Base-by-base conservation (phyloP, 345 rosid genomes). In the Eutrema japonicum region DNA sequence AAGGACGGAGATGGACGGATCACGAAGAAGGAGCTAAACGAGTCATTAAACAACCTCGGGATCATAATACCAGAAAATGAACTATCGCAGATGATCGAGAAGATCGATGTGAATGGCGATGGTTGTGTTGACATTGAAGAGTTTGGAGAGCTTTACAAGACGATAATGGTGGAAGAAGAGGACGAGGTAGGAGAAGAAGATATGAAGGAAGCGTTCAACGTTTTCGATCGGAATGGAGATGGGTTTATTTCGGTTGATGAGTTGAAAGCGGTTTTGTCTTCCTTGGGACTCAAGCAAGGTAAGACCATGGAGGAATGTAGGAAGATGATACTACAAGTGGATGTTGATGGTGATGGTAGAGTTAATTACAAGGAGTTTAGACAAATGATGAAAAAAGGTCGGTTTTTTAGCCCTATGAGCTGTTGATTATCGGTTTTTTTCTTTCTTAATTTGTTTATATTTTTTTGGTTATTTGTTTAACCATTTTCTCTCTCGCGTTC, bases 321-420 rank as follows among this genome's bases (percentile, higher is more conserved):
- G 83, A 79, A 38, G 77, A 93, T 93, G 92, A 90, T 89, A 30
- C 79, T 12, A 68, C 85, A 80, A 77, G 96, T 93, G 6, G 98
- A 93, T 67, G 88, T 56, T 26, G 98, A 93, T 42, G 96, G 98
- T 10, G 96, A 93, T 67, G 97, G 97, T n/a, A 85, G 81, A 82
- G 93, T 93, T 48, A 65, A 84, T 64, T 84, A 47, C 33, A 67
- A 51, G 51, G 90, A 86, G 72, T 84, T 86, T 58, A 84, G 77
- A 71, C 75, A 79, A 54, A 84, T 86, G 90, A 84, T 86, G 87
- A 81, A 84, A 33, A 79, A 79, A 1, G 85, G 83, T 63, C 74
- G 40, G 0, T 46, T 68, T 9, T 75, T 85, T 26, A 76, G 69
- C 53, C 72, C 82, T 22, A 42, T 70, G 40, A 58, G 82, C 65